Conservation (phyloP, 768 basidiomycete genomes). For the Pisolithus tinctorius region DNA sequence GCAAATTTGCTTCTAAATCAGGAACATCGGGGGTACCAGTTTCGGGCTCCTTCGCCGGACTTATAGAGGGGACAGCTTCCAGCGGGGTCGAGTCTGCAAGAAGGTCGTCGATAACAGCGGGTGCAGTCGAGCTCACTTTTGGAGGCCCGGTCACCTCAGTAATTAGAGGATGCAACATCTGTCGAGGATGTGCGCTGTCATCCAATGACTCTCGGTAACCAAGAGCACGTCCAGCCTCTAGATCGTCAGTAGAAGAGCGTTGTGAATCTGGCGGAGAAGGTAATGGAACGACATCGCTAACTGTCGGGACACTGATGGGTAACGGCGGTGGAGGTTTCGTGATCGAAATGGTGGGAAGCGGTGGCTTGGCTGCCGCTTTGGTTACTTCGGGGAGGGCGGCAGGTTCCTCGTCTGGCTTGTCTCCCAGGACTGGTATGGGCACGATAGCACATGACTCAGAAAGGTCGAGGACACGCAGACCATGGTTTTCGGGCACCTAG, state of each 20-base stretch:
- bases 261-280: constrained; percentile 41
- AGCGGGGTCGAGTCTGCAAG: constrained; percentile 40
- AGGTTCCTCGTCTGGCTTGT: constrained; percentile 15
- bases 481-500: constrained; percentile 39
- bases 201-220: constrained; percentile 31
- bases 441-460: constrained; percentile 47
- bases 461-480: constrained; percentile 37
- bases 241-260: constrained; percentile 29
- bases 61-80: constrained; percentile 23
- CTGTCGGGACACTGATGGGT: constrained; percentile 65
- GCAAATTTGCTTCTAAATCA: constrained; percentile 5
- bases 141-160: constrained; percentile 5
- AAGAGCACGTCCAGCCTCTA: constrained; percentile 35
- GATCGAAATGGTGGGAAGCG: constrained; percentile 52
- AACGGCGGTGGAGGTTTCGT: constrained; percentile 66
- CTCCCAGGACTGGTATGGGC: constrained; percentile 56
- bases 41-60: constrained; percentile 16
- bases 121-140: background rate
- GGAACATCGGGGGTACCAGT: background rate
- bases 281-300: constrained; percentile 45
- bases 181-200: constrained; percentile 10
- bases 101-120: constrained; percentile 40
- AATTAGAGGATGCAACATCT: constrained; percentile 1
- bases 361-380: constrained; percentile 9
- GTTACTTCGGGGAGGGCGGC: constrained; percentile 19